Conservation (phyloP, 805 yeast genomes). For the Komagataella ulmi region DNA sequence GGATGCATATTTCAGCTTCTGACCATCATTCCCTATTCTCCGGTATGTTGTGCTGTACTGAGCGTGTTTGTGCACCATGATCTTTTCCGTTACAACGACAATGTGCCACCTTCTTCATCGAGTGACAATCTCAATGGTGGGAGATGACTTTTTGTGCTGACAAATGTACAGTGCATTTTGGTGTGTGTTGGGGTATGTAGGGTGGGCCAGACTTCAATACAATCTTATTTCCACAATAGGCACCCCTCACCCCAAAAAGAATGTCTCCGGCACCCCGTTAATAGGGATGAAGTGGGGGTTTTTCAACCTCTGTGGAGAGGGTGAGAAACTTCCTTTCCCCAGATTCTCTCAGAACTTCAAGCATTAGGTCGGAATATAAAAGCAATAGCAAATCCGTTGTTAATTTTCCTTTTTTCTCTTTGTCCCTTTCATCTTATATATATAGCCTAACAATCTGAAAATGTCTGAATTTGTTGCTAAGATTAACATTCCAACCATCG, state of each 20-base stretch:
- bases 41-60: background rate
- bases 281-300: background rate
- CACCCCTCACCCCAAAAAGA: background rate
- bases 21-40: background rate
- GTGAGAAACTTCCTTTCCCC: background rate
- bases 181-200: background rate
- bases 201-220: background rate
- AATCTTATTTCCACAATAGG: background rate
- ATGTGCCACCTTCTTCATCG: too few relatives aligned
- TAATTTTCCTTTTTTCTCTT: background rate
- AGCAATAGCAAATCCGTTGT: background rate
- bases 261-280: background rate
- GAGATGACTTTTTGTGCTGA: background rate
- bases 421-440: background rate
- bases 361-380: background rate
- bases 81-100: background rate
- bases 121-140: background rate
- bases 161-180: background rate
- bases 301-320: background rate
- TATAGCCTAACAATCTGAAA: background rate
- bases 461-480: slow-evolving; percentile 3
- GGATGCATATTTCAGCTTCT: background rate
- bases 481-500: slow-evolving; percentile 16
- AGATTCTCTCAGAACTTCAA: background rate
- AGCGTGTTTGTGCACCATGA: background rate